Evolutionary conservation across 2,329 filamentous ascomycete species (phyloP), one percentile per base, ranked within the genome.

Genomic region (Ascochyta fabae): DNA sequence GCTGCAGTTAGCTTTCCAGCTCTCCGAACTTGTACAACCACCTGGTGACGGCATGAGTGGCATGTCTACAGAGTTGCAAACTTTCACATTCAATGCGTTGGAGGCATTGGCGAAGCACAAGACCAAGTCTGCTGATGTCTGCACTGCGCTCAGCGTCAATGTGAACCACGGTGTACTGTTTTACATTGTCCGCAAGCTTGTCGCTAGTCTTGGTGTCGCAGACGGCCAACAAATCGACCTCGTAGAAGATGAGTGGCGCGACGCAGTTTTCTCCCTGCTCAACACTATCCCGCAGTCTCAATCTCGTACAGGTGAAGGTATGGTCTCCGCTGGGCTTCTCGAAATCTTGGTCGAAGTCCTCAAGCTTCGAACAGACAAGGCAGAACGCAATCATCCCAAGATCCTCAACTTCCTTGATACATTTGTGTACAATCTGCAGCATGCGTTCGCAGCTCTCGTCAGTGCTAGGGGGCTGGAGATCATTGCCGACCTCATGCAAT

Each of bases 131-230:
- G 80, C 86, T 31, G 95, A 99, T 72, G 89, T 99, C 23, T 88
- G 92, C 60, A 88, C 91, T 38, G 92, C 95, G n/a, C 80, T 99
- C 38, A 96, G 92, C 68, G 91, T 96, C 49, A 96, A 94, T 65
- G 94, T 98, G 34, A 98, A 96, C 67, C 96, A 99, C 67, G 96
- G 95, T 13, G 89, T 98, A 27, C 83, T 99, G 40, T 89, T 98
- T 64, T 98, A 97, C 69, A 85, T 97, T 63, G 89, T 96, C 45
- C 86, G 94, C 52, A 97, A 96, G 75, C 91, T 92, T 9, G 90
- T 98, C 53, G 88, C 89, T 16, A 90, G 92, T 60, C 88, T 99
- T 78, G 86, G 64, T 23, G 60, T 64, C 22, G 81, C 86, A 35
- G 73, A 75, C 13, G 63, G 54, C 19, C 29, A 84, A 22, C 83